Percentiles rank a stretch among this genome's conserved stretches.
phyloP scores from a whole-genome alignment of 2,329 filamentous ascomycete genomes.

The Alternaria arborescens region DNA sequence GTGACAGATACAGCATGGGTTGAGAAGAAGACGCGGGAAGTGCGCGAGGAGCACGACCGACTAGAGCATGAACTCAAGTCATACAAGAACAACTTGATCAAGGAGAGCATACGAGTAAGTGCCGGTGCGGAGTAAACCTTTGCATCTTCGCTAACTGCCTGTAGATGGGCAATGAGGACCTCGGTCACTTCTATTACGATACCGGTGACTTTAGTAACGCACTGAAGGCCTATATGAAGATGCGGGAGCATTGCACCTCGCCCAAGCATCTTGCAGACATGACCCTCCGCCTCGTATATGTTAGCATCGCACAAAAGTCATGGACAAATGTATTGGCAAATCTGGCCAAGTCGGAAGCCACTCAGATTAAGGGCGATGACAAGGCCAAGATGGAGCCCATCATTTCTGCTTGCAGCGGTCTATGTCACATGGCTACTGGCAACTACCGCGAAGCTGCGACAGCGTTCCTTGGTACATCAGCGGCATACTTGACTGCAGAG shows the following conservation, averaged over 20 bases:
- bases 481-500: slow-evolving; percentile 54
- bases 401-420: slow-evolving; percentile 68
- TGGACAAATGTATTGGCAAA: slow-evolving; percentile 74
- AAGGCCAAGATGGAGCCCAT: slow-evolving; percentile 68
- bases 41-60: slow-evolving; percentile 74
- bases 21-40: slow-evolving; percentile 70
- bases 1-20: slow-evolving; percentile 77
- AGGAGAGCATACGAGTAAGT: slow-evolving; percentile 88
- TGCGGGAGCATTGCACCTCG: slow-evolving; percentile 90
- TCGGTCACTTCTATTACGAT: slow-evolving; percentile 82
- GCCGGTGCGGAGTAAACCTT: background rate
- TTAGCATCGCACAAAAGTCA: slow-evolving; percentile 78
- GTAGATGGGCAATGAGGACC: slow-evolving; percentile 93
- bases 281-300: slow-evolving; percentile 77
- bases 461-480: slow-evolving; percentile 72
- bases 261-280: slow-evolving; percentile 85
- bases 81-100: slow-evolving; percentile 97
- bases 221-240: slow-evolving; percentile 79
- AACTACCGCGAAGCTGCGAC: slow-evolving; percentile 74
- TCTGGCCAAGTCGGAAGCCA: slow-evolving; percentile 64
- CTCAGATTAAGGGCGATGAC: slow-evolving; percentile 65
- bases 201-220: slow-evolving; percentile 78
- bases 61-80: slow-evolving; percentile 86
- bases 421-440: slow-evolving; percentile 66
- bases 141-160: slow-evolving; percentile 3